These are phyloP conservation scores for Emmonsia crescens DNA, from an alignment of 2,329 filamentous ascomycete genomes.

Conservation along the genomic window DNA sequence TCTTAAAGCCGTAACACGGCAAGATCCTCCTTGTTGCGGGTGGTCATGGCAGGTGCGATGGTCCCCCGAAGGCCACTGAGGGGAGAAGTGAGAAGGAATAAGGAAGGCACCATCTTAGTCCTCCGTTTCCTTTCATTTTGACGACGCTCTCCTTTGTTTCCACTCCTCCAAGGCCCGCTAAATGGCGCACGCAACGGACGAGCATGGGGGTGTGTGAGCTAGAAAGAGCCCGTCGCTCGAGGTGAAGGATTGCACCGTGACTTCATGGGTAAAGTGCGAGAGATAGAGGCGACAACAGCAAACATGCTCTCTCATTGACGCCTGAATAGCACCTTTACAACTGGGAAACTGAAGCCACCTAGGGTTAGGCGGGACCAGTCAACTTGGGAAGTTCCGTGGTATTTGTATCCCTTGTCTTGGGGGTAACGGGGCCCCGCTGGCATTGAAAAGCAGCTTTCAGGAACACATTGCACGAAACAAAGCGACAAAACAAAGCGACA, in stretches of 20 bases:
- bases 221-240: not conserved
- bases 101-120: not conserved
- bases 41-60: not conserved
- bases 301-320: not conserved
- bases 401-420: not conserved
- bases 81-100: no score
- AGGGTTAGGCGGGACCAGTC: no score
- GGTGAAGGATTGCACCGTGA: not conserved
- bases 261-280: not conserved
- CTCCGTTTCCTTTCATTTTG: not conserved
- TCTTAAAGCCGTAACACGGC: not conserved
- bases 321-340: not conserved
- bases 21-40: not conserved
- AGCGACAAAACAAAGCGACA: not conserved
- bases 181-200: no score
- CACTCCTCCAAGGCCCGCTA: not conserved
- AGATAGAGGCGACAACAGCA: not conserved
- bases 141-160: not conserved
- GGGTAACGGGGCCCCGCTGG: not conserved
- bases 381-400: no score
- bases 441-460: no score
- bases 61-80: not conserved
- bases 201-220: not conserved
- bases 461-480: not conserved
- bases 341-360: not conserved